Evolutionary conservation across 345 rosid species (phyloP).

Genomic region (Excoecaria agallocha): DNA sequence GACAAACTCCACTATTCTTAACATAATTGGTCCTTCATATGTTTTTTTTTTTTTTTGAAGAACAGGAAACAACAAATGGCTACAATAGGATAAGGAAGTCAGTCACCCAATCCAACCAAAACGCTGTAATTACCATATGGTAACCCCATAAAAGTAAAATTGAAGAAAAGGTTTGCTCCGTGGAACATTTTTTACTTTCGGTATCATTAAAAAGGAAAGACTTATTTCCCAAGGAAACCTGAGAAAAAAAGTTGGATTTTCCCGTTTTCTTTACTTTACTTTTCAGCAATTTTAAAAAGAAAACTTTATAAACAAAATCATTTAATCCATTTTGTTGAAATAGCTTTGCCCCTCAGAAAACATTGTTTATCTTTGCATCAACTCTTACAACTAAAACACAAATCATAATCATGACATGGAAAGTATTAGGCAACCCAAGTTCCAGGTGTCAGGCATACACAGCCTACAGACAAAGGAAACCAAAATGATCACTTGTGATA

Average conservation of each 20-base stretch:
- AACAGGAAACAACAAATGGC: not conserved
- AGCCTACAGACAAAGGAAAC: not conserved
- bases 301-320: not conserved
- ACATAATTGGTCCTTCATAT: not conserved
- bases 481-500: not conserved
- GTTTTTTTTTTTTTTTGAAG: not conserved
- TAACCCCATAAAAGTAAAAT: not conserved
- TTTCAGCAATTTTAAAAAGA: not conserved
- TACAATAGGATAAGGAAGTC: not conserved
- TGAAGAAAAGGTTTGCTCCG: not conserved
- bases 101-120: not conserved
- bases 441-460: not conserved
- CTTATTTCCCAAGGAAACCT: not conserved
- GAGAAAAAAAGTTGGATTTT: not conserved
- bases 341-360: not conserved
- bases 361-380: not conserved
- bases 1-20: not conserved
- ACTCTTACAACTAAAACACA: not conserved
- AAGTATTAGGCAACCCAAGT: not conserved
- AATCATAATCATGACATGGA: not conserved
- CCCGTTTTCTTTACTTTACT: not conserved
- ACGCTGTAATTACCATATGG: not conserved
- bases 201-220: not conserved
- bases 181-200: not conserved
- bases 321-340: not conserved